These are phyloP conservation scores for Leishmania tropica DNA, from an alignment of 208 protist genomes.

Conservation along the genomic window DNA sequence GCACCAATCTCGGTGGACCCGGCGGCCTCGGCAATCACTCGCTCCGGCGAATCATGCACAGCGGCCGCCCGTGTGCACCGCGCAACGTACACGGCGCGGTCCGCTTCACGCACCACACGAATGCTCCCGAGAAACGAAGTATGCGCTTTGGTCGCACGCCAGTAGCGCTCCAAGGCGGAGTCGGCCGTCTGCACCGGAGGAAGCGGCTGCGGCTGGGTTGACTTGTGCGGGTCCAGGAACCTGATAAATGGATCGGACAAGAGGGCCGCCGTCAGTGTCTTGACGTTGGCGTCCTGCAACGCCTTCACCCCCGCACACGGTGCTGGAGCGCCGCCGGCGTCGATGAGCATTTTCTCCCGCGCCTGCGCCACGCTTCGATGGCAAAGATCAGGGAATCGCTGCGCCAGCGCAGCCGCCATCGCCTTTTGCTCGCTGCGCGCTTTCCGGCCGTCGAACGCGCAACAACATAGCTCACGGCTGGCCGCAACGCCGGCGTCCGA, in stretches of 20 bases:
- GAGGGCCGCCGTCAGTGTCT: slow-evolving; percentile 15
- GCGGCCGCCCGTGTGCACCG: not conserved
- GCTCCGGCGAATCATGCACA: not conserved
- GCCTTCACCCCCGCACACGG: slow-evolving; percentile 40
- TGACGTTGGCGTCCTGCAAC: slow-evolving; percentile 10
- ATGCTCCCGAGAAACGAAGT: slow-evolving; percentile 5
- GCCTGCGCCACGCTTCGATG: slow-evolving; percentile 40
- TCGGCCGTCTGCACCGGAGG: not conserved
- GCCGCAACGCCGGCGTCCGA: not conserved
- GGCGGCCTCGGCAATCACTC: slow-evolving; percentile 6
- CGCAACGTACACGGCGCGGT: slow-evolving; percentile 15
- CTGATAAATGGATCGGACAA: slow-evolving; percentile 21
- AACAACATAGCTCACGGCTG: slow-evolving; percentile 16
- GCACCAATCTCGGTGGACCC: slow-evolving; percentile 28
- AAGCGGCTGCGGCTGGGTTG: slow-evolving; percentile 9
- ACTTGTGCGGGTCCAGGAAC: not conserved
- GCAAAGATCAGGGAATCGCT: slow-evolving; percentile 48
- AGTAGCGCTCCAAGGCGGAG: slow-evolving; percentile 16
- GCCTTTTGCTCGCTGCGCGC: slow-evolving; percentile 67
- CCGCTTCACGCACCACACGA: slow-evolving; percentile 6
- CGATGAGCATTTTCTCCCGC: slow-evolving; percentile 42
- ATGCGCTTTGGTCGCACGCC: slow-evolving; percentile 3
- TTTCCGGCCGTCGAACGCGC: slow-evolving; percentile 61
- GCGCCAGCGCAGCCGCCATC: slow-evolving; percentile 45
- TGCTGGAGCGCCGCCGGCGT: slow-evolving; percentile 33